Conservation (phyloP, 129 eudicot species). For the Chrysanthemum makinoi region DNA sequence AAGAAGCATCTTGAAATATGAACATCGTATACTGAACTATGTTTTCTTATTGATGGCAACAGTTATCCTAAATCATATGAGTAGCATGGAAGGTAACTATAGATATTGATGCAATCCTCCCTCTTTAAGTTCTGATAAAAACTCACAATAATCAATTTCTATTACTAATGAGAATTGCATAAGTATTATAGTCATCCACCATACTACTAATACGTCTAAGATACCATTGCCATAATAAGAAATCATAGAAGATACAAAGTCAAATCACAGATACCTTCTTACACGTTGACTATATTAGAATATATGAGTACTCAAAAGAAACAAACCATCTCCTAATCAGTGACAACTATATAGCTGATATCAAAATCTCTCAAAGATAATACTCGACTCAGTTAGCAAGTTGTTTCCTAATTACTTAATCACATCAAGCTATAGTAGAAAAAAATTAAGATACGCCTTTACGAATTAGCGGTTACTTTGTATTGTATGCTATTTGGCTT, state of each 20-base stretch:
- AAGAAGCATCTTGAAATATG: neutral
- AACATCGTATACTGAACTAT: neutral
- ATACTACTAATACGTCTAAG: neutral
- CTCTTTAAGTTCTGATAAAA: too few species aligned
- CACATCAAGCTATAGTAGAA: too few species aligned
- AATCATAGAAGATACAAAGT: constrained; percentile 2
- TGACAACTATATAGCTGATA: neutral
- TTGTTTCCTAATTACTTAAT: too few species aligned
- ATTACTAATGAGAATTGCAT: neutral
- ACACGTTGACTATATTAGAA: neutral
- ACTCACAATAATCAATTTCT: neutral
- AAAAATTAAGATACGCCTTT: too few species aligned
- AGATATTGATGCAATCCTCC: neutral
- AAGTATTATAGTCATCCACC: constrained; percentile 8
- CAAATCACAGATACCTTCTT: neutral
- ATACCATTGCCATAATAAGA: constrained; percentile 8
- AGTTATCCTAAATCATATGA: neutral
- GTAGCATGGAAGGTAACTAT: constrained; percentile 6
- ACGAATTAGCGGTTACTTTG: too few species aligned
- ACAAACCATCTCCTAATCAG: neutral
- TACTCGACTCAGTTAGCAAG: too few species aligned
- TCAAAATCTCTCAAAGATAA: too few species aligned
- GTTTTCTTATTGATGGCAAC: constrained; percentile 9
- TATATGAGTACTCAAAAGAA: neutral
- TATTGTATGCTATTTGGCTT: too few species aligned